These are phyloP conservation scores for Phytopythium sindhum DNA, from an alignment of 352 stramenopile genomes.

Conservation along the genomic window DNA sequence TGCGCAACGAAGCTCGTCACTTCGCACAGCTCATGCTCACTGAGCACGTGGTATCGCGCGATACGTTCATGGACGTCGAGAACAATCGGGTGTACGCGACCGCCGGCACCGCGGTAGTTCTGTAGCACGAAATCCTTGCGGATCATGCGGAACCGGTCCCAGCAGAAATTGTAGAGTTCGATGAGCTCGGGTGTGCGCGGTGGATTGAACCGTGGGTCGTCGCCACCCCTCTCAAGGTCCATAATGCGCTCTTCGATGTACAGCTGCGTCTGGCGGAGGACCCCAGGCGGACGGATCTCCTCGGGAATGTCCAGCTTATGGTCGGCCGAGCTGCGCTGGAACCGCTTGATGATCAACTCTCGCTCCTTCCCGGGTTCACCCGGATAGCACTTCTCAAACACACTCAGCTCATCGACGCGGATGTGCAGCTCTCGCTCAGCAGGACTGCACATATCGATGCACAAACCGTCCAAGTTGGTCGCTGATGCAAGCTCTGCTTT, in stretches of 20 bases:
- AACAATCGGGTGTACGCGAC: slow-evolving; percentile 89
- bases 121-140: slow-evolving; percentile 96
- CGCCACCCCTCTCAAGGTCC: slow-evolving; percentile 63
- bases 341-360: slow-evolving; percentile 84
- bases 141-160: slow-evolving; percentile 95
- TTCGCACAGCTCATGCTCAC: slow-evolving; percentile 92
- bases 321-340: slow-evolving; percentile 82
- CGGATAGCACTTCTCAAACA: slow-evolving; percentile 84
- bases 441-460: slow-evolving; percentile 84
- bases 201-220: slow-evolving; percentile 66
- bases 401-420: slow-evolving; percentile 79
- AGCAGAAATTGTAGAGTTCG: slow-evolving; percentile 97
- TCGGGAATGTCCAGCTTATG: slow-evolving; percentile 83
- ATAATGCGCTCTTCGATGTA: slow-evolving; percentile 87
- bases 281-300: slow-evolving; percentile 73
- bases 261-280: slow-evolving; percentile 74
- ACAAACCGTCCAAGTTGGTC: slow-evolving; percentile 69
- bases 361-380: slow-evolving; percentile 48
- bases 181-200: slow-evolving; percentile 71
- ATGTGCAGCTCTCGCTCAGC: slow-evolving; percentile 81
- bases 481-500: slow-evolving; percentile 64
- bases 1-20: slow-evolving; percentile 79
- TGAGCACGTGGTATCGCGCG: slow-evolving; percentile 93
- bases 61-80: slow-evolving; percentile 95
- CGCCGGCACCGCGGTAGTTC: slow-evolving; percentile 93